Evolutionary conservation across 805 yeast species (phyloP), one percentile per base, ranked within the genome.

Genomic region (Kodamaea neixiangensis): DNA sequence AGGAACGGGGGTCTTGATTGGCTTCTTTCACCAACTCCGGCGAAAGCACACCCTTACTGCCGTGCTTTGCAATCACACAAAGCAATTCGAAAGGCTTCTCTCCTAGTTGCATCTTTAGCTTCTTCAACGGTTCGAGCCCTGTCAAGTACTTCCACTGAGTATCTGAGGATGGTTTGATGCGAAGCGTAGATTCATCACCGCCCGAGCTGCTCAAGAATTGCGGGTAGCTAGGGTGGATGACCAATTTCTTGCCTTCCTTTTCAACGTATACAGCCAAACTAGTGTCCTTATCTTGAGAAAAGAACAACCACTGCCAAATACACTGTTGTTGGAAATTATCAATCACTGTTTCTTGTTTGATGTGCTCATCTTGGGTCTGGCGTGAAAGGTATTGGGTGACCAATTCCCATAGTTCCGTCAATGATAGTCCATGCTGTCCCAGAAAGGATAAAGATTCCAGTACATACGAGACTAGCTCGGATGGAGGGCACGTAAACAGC

Each of bases 1-100:
- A 71, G 51, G 91, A 85, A 55, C 93, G 75, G 14, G 85, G 80
- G 58, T 87, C 94, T 65, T 87, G 94, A 7, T 80, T 80, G 0
- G 91, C 80, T 15, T 68, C 72, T 38, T 70, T 68, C 2, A 84
- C 79, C 51, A 87, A 69, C 20, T 80, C 82, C 25, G 81, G 68
- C 0, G 92, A 80, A 45, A 79, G 74, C 13, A 86, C 79, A 7
- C 94, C 94, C 0, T 64, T 58, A 0, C 72, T 67, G 19, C 82
- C 82, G 25, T 79, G 62, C 52, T 75, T 78, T 0, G 91, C 87
- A 48, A 87, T 83, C 45, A 79, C 83, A 46, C 81, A 69, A 17
- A 87, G 62, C 37, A 87, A 80, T 11, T 87, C 84, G 58, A 69
- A 72, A 7, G 74, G 73, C 34, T 68, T 64, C 9, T 75, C 79